Conservation (phyloP, 2,329 filamentous ascomycete species). For the Fusarium pilosicola region DNA sequence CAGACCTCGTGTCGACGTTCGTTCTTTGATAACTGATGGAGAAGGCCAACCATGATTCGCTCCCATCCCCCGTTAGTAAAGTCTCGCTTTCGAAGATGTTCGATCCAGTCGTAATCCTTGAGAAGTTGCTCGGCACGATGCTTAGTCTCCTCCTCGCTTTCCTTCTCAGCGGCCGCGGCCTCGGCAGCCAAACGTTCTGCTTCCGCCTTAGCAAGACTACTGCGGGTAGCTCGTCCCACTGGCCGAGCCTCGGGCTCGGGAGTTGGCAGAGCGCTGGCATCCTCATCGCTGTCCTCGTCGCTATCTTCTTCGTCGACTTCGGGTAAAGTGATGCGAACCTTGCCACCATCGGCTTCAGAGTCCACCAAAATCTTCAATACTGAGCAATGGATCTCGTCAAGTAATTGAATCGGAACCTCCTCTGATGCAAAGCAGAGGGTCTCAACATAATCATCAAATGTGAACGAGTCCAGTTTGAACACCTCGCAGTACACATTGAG, state of each 20-base stretch:
- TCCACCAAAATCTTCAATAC: slow-evolving; percentile 88
- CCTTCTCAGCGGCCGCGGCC: slow-evolving; percentile 63
- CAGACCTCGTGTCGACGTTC: slow-evolving; percentile 76
- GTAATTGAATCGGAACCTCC: slow-evolving; percentile 81
- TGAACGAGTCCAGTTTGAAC: slow-evolving; percentile 94
- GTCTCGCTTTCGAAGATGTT: slow-evolving; percentile 82
- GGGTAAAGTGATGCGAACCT: slow-evolving; percentile 81
- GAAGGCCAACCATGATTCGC: slow-evolving; percentile 83
- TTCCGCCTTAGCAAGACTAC: slow-evolving; percentile 85
- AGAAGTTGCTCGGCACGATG: slow-evolving; percentile 83
- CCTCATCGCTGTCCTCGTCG: slow-evolving; percentile 69
- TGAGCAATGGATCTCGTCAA: slow-evolving; percentile 91
- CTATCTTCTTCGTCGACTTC: slow-evolving; percentile 78
- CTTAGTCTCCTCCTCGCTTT: slow-evolving; percentile 60
- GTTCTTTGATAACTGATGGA: slow-evolving; percentile 85
- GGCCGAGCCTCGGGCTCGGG: slow-evolving; percentile 78
- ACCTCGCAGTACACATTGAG: slow-evolving; percentile 98
- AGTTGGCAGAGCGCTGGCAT: slow-evolving; percentile 62
- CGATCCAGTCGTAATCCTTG: slow-evolving; percentile 81
- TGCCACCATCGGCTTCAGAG: slow-evolving; percentile 77
- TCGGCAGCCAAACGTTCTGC: slow-evolving; percentile 74
- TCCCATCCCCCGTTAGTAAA: slow-evolving; percentile 93
- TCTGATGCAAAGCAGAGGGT: slow-evolving; percentile 82
- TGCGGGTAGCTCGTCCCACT: slow-evolving; percentile 78
- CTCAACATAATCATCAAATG: slow-evolving; percentile 94